These are phyloP conservation scores for Paramicrosporidium saccamoebae DNA, from an alignment of 371 early-diverging fungal species.

Conservation along the genomic window DNA sequence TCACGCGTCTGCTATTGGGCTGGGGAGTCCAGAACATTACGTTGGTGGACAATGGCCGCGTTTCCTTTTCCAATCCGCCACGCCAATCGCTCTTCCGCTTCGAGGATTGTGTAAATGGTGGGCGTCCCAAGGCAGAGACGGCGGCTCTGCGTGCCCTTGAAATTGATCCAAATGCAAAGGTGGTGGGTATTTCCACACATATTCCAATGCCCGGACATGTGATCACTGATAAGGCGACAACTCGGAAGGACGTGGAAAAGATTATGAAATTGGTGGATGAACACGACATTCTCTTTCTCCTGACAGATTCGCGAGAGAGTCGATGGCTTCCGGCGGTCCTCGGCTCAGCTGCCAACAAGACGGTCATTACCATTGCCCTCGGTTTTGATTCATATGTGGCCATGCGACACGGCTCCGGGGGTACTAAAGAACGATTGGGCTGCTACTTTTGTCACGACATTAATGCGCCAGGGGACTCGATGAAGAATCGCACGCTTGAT, in stretches of 20 bases:
- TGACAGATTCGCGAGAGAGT: constrained; percentile 79
- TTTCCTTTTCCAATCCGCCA: constrained; percentile 77
- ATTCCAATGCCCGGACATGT: constrained; percentile 90
- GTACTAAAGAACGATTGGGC: constrained; percentile 13
- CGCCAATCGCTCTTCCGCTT: constrained; percentile 74
- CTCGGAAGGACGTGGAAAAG: constrained; percentile 10
- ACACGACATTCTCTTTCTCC: constrained; percentile 54
- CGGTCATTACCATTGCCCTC: constrained; percentile 66
- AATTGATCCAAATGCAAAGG: constrained; percentile 34
- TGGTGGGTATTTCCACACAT: constrained; percentile 20
- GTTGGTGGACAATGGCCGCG: constrained; percentile 62
- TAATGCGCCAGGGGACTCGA: constrained; percentile 14
- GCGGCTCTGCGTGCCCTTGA: constrained; percentile 33
- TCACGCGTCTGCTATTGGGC: constrained; percentile 11
- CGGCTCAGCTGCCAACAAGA: constrained; percentile 21
- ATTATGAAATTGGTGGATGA: constrained; percentile 18
- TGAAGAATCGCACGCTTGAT: constrained; percentile 64
- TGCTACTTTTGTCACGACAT: constrained; percentile 81
- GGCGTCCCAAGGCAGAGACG: constrained; percentile 40
- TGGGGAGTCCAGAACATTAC: constrained; percentile 80
- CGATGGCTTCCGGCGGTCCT: constrained; percentile 77
- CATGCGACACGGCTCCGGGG: constrained; percentile 47
- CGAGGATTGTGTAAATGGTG: constrained; percentile 44
- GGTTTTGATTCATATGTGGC: constrained; percentile 87
- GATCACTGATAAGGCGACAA: constrained; percentile 7